A percentile compares a stretch with the other conserved stretches of the same genome.
Evolutionary conservation across 2,329 filamentous ascomycete genomes (phyloP).

Genomic region (Clathrospora elynae): DNA sequence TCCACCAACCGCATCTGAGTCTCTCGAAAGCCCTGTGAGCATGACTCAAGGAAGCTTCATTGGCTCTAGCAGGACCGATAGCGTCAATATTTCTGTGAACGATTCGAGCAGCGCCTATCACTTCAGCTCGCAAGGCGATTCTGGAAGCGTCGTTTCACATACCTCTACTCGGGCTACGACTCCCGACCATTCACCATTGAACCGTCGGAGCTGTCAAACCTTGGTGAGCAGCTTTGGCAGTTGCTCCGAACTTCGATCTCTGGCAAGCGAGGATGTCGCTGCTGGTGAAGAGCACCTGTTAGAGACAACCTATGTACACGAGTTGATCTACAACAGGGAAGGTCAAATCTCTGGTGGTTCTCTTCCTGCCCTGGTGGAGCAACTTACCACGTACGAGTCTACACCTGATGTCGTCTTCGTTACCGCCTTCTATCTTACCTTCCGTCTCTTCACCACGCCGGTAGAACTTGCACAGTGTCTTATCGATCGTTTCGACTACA

Average conservation of each 20-base stretch:
- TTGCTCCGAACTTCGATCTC: conserved; percentile 65
- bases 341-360: conserved; percentile 93
- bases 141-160: conserved; percentile 77
- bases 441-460: conserved; percentile 88
- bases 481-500: conserved; percentile 91
- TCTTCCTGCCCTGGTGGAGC: conserved; percentile 87
- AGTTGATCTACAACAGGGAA: conserved; percentile 91
- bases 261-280: conserved; percentile 73
- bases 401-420: conserved; percentile 92
- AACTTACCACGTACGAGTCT: conserved; percentile 88
- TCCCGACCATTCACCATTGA: conserved; percentile 66
- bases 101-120: conserved; percentile 79
- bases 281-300: conserved; percentile 83
- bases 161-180: conserved; percentile 88
- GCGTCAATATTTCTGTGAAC: conserved; percentile 74
- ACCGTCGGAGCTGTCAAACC: conserved; percentile 64
- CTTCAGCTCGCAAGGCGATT: conserved; percentile 75
- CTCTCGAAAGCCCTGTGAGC: conserved; percentile 45
- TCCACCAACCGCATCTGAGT: conserved; percentile 34
- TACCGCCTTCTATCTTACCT: conserved; percentile 94
- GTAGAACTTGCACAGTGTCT: conserved; percentile 77
- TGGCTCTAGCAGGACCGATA: conserved; percentile 55
- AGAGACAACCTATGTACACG: conserved; percentile 89
- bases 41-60: conserved; percentile 36
- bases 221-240: conserved; percentile 67